A percentile compares a stretch with the other conserved stretches of the same genome.
Conservation (phyloP, 768 basidiomycete genomes). For the Pholiota conissans region DNA sequence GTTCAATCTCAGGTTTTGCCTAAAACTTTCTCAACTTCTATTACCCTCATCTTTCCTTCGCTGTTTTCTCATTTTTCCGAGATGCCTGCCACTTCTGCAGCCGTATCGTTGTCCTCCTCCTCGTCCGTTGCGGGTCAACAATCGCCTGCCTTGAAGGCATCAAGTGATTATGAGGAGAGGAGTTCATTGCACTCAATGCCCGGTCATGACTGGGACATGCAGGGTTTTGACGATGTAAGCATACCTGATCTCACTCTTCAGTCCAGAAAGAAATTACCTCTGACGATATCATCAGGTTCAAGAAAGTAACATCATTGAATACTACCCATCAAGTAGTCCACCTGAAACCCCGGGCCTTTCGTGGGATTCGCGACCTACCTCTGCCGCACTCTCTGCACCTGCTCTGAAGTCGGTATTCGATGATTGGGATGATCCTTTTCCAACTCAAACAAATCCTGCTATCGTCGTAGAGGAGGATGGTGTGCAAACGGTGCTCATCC, state of each 20-base stretch:
- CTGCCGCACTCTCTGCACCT: conserved; percentile 4
- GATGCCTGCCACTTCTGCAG: conserved; percentile 10
- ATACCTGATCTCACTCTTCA: not conserved
- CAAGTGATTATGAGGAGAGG: conserved; percentile 13
- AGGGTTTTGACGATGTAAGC: conserved; percentile 17
- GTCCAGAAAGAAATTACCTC: not conserved
- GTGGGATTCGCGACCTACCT: conserved; percentile 14
- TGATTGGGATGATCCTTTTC: conserved; percentile 19
- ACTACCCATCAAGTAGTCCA: conserved; percentile 4
- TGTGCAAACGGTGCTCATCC: conserved; percentile 18
- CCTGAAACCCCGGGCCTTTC: conserved; percentile 13
- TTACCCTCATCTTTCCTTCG: conserved; percentile 7
- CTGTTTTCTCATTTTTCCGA: not conserved
- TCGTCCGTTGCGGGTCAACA: conserved; percentile 18
- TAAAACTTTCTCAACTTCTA: conserved; percentile 1
- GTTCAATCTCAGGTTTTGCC: conserved; percentile 3
- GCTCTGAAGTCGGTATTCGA: conserved; percentile 20
- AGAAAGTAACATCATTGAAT: not conserved
- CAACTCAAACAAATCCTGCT: conserved; percentile 5
- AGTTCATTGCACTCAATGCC: conserved; percentile 16
- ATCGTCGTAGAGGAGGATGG: conserved; percentile 21
- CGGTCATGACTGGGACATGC: conserved; percentile 14
- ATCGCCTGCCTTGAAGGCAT: conserved; percentile 11
- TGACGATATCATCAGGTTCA: not conserved
- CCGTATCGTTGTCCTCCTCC: conserved; percentile 13